phyloP scores from a whole-genome alignment of 2,329 filamentous ascomycete genomes.

The Lasiodiplodia sp. region DNA sequence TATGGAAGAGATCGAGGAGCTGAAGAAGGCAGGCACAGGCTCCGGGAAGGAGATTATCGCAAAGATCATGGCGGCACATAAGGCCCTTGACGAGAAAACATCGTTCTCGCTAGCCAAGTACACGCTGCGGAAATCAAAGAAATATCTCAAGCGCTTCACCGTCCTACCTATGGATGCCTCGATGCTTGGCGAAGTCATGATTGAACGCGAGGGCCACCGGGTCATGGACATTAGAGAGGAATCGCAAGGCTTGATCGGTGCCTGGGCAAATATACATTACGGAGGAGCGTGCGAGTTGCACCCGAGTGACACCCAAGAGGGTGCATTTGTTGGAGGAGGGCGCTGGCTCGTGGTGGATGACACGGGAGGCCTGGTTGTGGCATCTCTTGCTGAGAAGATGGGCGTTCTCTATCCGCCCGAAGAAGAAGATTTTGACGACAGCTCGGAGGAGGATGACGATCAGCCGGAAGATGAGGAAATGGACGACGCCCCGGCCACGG shows the following conservation, averaged over 20 bases:
- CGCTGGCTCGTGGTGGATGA: slow-evolving; percentile 88
- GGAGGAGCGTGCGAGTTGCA: slow-evolving; percentile 53
- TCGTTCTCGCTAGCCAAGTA: slow-evolving; percentile 94
- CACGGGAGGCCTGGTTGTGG: slow-evolving; percentile 81
- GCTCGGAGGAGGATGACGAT: slow-evolving; percentile 38
- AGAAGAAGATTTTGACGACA: slow-evolving; percentile 38
- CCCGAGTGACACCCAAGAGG: slow-evolving; percentile 39
- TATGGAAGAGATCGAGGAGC: slow-evolving; percentile 72
- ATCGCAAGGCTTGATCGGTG: slow-evolving; percentile 78
- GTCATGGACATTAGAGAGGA: slow-evolving; percentile 90
- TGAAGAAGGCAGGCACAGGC: slow-evolving; percentile 75
- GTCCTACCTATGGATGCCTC: slow-evolving; percentile 83
- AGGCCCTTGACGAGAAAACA: slow-evolving; percentile 91
- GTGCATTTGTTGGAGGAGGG: slow-evolving; percentile 55
- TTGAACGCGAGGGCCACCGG: slow-evolving; percentile 81
- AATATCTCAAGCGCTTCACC: slow-evolving; percentile 89
- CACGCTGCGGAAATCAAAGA: slow-evolving; percentile 90
- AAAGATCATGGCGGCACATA: slow-evolving; percentile 90
- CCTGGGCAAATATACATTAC: slow-evolving; percentile 90
- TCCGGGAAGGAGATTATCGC: slow-evolving; percentile 89
- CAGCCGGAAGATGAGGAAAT: slow-evolving; percentile 15
- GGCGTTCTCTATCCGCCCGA: slow-evolving; percentile 71
- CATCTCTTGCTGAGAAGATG: slow-evolving; percentile 87
- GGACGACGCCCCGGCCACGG: slow-evolving; percentile 23
- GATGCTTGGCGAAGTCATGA: slow-evolving; percentile 76